Base-by-base conservation (phyloP, 352 stramenopile species). In the Phytophthora foliorum region DNA sequence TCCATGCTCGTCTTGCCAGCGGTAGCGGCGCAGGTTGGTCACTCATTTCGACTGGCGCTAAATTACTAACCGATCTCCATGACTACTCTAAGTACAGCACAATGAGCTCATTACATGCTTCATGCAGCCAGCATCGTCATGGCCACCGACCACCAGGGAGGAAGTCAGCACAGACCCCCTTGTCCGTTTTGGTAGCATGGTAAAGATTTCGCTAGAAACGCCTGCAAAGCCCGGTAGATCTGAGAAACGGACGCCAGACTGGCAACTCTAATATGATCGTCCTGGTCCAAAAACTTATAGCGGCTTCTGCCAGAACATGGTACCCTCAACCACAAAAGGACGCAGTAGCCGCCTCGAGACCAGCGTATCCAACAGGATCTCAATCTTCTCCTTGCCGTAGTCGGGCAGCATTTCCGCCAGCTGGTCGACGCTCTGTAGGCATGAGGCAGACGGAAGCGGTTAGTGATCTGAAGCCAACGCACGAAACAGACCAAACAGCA, bases 281-380 rank as follows among this genome's bases (percentile, higher is more conserved):
- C 39, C 31, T 57, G 45, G 49, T 63, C 54, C 61, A 63, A 57
- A 39, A 55, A 73, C 42, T 77, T 66, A 74, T 65, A 53, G 38
- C 9, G 55, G 61, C 16, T 44, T 78, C 72, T 96, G 86, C 88
- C 88, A 96, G 59, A 92, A 94, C 86, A 96, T 93, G 24, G 80
- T 89, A 36, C 88, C 88, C 81, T 93, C 86, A 11, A 96, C 85
- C 7, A 88, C 86, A 66, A 96, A 96, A 32, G 88, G 86, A 27
- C 88, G 88, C 54, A 96, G 63, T 2, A 96, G 63, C 11, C 86
- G 75, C 31, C 86, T 63, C 2, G 88, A 96, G 25, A 96, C 88
- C 17, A 96, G 68, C 48, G 75, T 86, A 44, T 96, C 88, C 13
- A 96, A 64, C 42, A 96, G 50, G 22, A 94, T 84, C 74, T 93